Base-by-base conservation (phyloP, 345 rosid species). In the Brassica juncea region DNA sequence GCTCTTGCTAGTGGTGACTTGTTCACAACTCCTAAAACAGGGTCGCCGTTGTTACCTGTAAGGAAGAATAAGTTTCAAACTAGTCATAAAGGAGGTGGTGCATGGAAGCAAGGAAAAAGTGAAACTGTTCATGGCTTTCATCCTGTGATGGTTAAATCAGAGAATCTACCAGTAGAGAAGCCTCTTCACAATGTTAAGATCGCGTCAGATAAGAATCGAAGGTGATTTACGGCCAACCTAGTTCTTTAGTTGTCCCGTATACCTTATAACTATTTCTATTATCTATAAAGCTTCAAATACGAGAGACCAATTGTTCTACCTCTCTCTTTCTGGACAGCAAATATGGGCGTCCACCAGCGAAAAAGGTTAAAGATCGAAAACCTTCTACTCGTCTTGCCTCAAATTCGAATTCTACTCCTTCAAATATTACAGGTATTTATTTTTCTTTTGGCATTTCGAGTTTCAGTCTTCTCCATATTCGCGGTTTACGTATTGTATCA, bases 281-380 rank as follows among this genome's bases (percentile, higher is more conserved):
- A 21, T 14, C 28, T 66, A 70, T 47, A 57, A 58, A 54, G 28
- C 39, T 71, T 49, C 9, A 21, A 23, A 44, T 76, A 27, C 19
- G 15, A 1, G 37, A 61, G 58, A 82, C 68, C 15, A 60, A 72
- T 47, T 35, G 55, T 28, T 67, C 10, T 35, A 15, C 70, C 6
- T 42, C 14, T 64, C 66, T 63, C 80, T 55, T 60, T 82, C 73
- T 81, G 57, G 73, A 74, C 91, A 93, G 99, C 86, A 96, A 93
- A 85, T 80, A 86, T 31, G 98, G 98, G 30, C 91, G 94, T 62
- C 97, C 97, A 65, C 97, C 96, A 68, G 81, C 87, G 31, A 90
- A 86, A 81, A 96, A 91, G 85, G 76, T 90, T 80, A 93, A 91
- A 79, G 97, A 90, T 80, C 88, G 91, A 78, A 96, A 90, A 79